These are phyloP conservation scores for Geranomyces michiganensis DNA, from an alignment of 192 early-diverging fungal species.

Conservation along the genomic window DNA sequence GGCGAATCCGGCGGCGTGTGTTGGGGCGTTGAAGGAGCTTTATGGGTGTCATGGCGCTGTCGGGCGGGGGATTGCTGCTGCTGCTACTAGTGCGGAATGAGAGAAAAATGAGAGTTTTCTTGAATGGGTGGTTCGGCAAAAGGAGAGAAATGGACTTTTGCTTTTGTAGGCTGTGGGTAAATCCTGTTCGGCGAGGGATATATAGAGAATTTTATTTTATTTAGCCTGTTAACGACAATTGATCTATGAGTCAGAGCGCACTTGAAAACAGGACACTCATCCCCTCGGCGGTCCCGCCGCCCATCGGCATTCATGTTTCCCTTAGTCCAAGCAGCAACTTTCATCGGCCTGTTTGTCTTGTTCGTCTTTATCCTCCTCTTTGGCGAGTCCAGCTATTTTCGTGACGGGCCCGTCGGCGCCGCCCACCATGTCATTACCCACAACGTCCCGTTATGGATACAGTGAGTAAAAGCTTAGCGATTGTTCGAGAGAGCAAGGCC, in stretches of 20 bases:
- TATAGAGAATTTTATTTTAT: too few relatives aligned
- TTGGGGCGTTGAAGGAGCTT: constrained; percentile 23
- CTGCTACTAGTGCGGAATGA: neutral
- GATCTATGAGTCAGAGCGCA: too few relatives aligned
- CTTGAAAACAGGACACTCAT: too few relatives aligned
- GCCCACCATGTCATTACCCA: constrained; percentile 36
- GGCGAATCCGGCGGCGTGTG: constrained; percentile 19
- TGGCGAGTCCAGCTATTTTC: constrained; percentile 32
- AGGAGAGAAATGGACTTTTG: too few relatives aligned
- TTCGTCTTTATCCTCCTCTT: constrained; percentile 43
- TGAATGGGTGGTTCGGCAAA: too few relatives aligned
- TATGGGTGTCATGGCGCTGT: constrained; percentile 35
- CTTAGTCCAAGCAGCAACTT: neutral
- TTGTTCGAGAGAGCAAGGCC: too few relatives aligned
- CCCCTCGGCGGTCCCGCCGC: too few relatives aligned
- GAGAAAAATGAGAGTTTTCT: too few relatives aligned
- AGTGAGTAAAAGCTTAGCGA: constrained; percentile 15
- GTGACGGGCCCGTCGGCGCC: constrained; percentile 34
- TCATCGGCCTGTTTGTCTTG: constrained; percentile 4
- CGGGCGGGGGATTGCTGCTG: neutral
- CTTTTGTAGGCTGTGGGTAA: too few relatives aligned
- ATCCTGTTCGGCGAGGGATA: too few relatives aligned
- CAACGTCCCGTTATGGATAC: constrained; percentile 20
- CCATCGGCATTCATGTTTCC: neutral
- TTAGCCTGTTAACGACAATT: too few relatives aligned